phyloP scores from a whole-genome alignment of 257 asterid species.

The Cinchona pubescens region DNA sequence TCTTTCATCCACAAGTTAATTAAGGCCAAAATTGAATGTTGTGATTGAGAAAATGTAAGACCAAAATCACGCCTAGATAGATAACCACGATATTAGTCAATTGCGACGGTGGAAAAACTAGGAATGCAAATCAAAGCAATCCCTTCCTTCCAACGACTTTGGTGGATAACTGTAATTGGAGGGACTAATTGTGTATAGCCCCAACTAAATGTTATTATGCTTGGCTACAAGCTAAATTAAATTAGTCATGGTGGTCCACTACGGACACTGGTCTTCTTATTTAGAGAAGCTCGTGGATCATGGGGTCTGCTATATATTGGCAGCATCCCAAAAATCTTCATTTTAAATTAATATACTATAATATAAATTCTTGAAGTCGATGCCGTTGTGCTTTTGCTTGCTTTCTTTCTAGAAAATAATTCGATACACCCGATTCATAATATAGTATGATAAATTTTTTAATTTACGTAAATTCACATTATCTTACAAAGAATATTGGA shows the following conservation, averaged over 20 bases:
- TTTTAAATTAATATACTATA: too few relatives aligned
- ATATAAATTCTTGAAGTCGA: neutral
- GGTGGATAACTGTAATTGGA: constrained; percentile 16
- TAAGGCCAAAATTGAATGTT: too few relatives aligned
- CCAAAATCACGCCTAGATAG: neutral
- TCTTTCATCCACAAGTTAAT: too few relatives aligned
- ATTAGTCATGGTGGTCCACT: constrained; percentile 10
- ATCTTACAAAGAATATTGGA: too few relatives aligned
- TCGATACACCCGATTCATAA: too few relatives aligned
- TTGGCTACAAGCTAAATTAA: constrained; percentile 15
- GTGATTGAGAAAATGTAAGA: too few relatives aligned
- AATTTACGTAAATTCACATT: too few relatives aligned
- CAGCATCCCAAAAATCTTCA: neutral
- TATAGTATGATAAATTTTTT: too few relatives aligned
- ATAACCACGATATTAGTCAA: neutral
- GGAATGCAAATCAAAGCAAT: constrained; percentile 6
- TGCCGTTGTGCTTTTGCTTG: neutral
- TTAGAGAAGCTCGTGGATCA: constrained; percentile 13
- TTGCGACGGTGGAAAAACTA: neutral
- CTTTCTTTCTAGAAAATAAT: too few relatives aligned
- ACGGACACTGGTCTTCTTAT: neutral
- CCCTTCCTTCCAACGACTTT: constrained; percentile 15
- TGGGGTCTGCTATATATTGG: neutral
- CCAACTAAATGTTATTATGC: neutral
- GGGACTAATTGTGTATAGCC: constrained; percentile 1